Percentiles rank a stretch among this genome's conserved stretches.
These are phyloP conservation scores for Chrysoporthe austroafricana DNA, from an alignment of 2,329 filamentous ascomycete species.

Conservation along the genomic window DNA sequence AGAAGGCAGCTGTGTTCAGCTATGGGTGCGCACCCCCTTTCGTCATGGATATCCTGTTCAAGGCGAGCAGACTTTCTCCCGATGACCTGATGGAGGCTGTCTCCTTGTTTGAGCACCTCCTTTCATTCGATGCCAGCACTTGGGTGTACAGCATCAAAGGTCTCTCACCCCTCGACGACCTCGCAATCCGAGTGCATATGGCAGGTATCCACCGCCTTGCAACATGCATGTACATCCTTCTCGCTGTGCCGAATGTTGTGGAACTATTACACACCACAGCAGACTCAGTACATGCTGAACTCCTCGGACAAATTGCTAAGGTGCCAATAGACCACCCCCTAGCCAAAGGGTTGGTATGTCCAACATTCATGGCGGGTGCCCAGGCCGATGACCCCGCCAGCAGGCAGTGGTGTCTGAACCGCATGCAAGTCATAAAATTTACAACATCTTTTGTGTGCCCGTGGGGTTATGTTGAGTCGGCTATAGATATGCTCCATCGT, in stretches of 20 bases:
- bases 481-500: constrained; percentile 48
- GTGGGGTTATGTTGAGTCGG: constrained; percentile 54
- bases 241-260: constrained; percentile 38
- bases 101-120: constrained; percentile 43
- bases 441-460: constrained; percentile 46
- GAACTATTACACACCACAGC: neutral
- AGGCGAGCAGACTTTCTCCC: constrained; percentile 46
- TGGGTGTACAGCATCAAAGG: constrained; percentile 46
- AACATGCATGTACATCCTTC: constrained; percentile 50
- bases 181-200: constrained; percentile 45
- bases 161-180: constrained; percentile 40
- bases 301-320: constrained; percentile 50
- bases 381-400: constrained; percentile 48
- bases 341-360: constrained; percentile 61
- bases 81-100: constrained; percentile 35
- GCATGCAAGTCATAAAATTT: constrained; percentile 39
- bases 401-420: constrained; percentile 53
- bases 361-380: constrained; percentile 59
- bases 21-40: constrained; percentile 52
- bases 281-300: constrained; percentile 46
- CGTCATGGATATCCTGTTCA: constrained; percentile 48
- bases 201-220: constrained; percentile 49
- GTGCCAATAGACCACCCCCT: constrained; percentile 55
- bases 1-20: constrained; percentile 47
- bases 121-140: constrained; percentile 44